Conservation (phyloP, 1,284 basidiomycete genomes). For the Lignosus rhinocerotis region DNA sequence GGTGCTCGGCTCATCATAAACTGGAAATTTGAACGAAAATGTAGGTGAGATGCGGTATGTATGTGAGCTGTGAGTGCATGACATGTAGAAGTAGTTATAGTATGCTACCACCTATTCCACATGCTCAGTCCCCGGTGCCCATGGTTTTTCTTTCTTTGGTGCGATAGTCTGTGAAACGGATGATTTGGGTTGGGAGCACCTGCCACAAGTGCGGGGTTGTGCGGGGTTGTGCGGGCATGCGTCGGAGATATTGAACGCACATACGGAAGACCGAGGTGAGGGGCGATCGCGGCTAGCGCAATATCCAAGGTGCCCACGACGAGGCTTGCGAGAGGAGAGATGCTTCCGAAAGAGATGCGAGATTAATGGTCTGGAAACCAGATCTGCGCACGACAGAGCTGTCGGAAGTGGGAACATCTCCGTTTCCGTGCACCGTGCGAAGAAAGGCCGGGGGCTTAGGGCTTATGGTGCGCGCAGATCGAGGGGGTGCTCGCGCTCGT, state of each 20-base stretch:
- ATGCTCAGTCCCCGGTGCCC: neutral
- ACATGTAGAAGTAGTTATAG: neutral
- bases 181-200: neutral
- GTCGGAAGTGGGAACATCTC: neutral
- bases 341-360: neutral
- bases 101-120: neutral
- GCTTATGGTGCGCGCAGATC: neutral
- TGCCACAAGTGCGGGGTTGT: neutral
- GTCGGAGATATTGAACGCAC: slow-evolving; percentile 10
- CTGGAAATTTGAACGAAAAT: neutral
- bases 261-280: slow-evolving; percentile 1
- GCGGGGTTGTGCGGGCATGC: slow-evolving; percentile 10
- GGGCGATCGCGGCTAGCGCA: neutral
- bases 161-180: no score
- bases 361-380: slow-evolving; percentile 12
- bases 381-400: neutral
- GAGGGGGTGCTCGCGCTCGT: neutral
- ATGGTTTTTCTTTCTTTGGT: no score
- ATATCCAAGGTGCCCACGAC: neutral
- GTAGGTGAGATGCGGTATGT: slow-evolving; percentile 7
- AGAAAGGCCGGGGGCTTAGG: neutral
- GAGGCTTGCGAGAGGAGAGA: neutral
- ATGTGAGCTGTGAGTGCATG: slow-evolving; percentile 2
- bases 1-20: neutral
- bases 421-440: slow-evolving; percentile 1